Base-by-base conservation (phyloP, 2,329 filamentous ascomycete genomes). In the Colletotrichum eleusines region DNA sequence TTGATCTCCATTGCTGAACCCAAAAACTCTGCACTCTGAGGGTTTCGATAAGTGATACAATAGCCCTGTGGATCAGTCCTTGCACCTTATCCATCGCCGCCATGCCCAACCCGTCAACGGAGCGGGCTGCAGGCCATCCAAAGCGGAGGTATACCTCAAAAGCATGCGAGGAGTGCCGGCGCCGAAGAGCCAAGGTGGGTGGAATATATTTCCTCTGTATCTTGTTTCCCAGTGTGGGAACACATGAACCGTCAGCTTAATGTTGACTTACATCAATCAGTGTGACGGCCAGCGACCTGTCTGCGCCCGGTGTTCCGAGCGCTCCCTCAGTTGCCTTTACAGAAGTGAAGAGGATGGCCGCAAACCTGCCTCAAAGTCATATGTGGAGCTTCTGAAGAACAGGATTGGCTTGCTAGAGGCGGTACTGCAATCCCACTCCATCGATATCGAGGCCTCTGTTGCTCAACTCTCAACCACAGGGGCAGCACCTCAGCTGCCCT, bases 121-220 rank as follows among this genome's bases (percentile, higher is more conserved):
- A 71, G 44, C 68, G 64, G 64, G 64, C 58, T 38, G 58, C 42
- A 46, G 40, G 44, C 53, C 64, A 63, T 48, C 68, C 64, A 65
- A 71, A 68, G 63, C 68, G 68, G 44, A 75, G 74, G 48, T 75
- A 75, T 53, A 73, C 72, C 14, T 63, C 72, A 4, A 77, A 77
- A 44, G 80, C 80, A 4, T 82, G 80, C 54, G 77, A 81, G 61
- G 77, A 78, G 71, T 82, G 80, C 64, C 79, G 80, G 6, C 77
- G 79, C 26, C 77, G 80, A 38, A 74, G 79, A 62, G 77, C 78
- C 28, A 81, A 81, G 77, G 80, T 80, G 18, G 42, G 61, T 63
- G 44, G 16, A 57, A 40, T 63, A 23, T 62, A 40, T 42, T 51
- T 33, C 23, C 48, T 46, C n/a, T 20, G 14, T 51, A 18, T 28